Percentiles rank a stretch among this genome's conserved stretches.
These are phyloP conservation scores for Podaxis sp. DNA, from an alignment of 768 basidiomycete species.

Conservation along the genomic window DNA sequence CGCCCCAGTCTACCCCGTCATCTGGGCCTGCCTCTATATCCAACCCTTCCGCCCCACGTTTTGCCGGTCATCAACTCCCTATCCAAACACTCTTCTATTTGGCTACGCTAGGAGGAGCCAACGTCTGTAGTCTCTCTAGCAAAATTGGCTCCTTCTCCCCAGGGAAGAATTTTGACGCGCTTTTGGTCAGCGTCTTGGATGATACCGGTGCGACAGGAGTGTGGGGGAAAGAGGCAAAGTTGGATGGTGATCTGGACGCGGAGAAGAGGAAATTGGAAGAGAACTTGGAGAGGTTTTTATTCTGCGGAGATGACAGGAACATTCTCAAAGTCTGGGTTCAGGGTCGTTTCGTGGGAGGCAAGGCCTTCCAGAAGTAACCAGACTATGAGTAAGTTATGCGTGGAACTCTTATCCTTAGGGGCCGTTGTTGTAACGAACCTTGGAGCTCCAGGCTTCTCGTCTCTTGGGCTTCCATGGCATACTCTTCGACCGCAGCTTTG, in stretches of 20 bases:
- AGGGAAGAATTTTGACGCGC: conserved; percentile 91
- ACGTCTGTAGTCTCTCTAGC: conserved; percentile 69
- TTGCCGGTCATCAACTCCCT: conserved; percentile 63
- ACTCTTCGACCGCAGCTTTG: too few species aligned
- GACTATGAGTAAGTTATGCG: neutral
- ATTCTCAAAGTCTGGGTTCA: conserved; percentile 82
- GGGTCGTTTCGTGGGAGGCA: conserved; percentile 77
- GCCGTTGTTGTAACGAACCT: too few species aligned
- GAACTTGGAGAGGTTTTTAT: conserved; percentile 81
- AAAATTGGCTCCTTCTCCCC: conserved; percentile 73
- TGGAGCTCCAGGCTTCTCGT: too few species aligned
- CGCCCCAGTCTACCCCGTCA: conserved; percentile 15
- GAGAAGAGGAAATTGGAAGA: conserved; percentile 44
- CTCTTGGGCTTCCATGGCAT: too few species aligned
- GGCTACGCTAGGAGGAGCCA: conserved; percentile 90
- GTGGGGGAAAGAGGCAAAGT: conserved; percentile 26
- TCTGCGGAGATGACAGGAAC: conserved; percentile 86
- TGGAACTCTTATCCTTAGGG: neutral
- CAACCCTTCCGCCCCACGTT: conserved; percentile 23
- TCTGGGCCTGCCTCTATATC: conserved; percentile 1
- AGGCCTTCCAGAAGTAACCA: conserved; percentile 21
- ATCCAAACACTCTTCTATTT: conserved; percentile 82
- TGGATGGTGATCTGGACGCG: conserved; percentile 18
- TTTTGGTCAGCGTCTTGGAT: conserved; percentile 61
- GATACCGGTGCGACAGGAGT: conserved; percentile 51